phyloP scores from a whole-genome alignment of 2,329 filamentous ascomycete genomes.

The Apiospora malaysiana region DNA sequence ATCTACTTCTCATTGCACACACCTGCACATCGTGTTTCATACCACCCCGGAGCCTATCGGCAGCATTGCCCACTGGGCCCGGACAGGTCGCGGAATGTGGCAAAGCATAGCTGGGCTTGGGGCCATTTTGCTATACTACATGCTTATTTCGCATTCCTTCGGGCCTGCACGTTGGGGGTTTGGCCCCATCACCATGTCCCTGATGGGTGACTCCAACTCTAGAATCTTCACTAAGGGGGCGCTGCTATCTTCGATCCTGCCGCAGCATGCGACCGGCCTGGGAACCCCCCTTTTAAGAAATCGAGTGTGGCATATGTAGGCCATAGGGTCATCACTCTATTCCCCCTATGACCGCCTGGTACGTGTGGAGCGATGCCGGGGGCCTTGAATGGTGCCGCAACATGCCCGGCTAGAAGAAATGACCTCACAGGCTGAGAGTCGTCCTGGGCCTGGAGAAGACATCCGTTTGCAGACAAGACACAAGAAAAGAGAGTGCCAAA shows the following conservation, averaged over 20 bases:
- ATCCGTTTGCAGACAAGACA: slow-evolving; percentile 12
- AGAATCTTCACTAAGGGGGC: neutral
- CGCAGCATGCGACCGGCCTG: neutral
- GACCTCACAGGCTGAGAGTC: slow-evolving; percentile 2
- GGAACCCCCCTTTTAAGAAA: neutral
- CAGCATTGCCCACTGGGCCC: neutral
- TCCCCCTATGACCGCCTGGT: neutral
- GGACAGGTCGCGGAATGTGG: neutral
- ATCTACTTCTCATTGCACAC: neutral
- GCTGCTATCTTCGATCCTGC: neutral
- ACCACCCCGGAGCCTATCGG: neutral
- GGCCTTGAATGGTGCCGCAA: slow-evolving; percentile 4
- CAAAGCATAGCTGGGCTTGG: slow-evolving; percentile 3
- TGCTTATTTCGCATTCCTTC: neutral
- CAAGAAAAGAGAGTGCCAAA: neutral
- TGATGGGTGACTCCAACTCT: neutral
- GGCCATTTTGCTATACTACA: slow-evolving; percentile 13
- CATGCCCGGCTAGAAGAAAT: neutral
- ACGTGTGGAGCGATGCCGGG: neutral
- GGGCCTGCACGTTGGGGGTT: neutral
- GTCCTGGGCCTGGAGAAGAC: neutral
- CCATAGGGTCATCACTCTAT: slow-evolving; percentile 7
- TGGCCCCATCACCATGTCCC: neutral
- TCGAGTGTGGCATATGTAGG: neutral
- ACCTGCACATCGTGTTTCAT: neutral